Conservation (phyloP, 1,139 yeast species). For the Candida albicans region DNA sequence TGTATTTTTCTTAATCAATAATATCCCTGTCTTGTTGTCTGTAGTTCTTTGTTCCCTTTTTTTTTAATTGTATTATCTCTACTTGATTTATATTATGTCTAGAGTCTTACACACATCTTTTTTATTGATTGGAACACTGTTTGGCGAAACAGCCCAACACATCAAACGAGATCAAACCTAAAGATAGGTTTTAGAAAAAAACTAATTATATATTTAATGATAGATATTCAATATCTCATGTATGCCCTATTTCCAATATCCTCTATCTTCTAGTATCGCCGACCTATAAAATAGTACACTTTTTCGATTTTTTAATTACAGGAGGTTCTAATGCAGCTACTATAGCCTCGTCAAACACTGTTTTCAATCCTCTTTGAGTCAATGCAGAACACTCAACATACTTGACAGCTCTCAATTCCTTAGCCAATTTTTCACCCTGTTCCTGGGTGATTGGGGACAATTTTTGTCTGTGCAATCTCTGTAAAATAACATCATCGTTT, state of each 20-base stretch:
- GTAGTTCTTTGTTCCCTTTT: too few species aligned
- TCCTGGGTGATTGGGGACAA: constrained; percentile 83
- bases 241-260: constrained; percentile 4
- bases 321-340: constrained; percentile 96
- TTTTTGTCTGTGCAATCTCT: constrained; percentile 87
- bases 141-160: too few species aligned
- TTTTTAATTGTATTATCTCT: too few species aligned
- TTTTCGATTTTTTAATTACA: constrained; percentile 76
- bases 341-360: constrained; percentile 95
- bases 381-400: constrained; percentile 98
- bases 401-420: constrained; percentile 90
- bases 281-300: constrained; percentile 65
- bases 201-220: background rate
- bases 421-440: constrained; percentile 89
- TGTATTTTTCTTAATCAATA: too few species aligned
- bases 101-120: too few species aligned
- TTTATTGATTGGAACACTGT: too few species aligned
- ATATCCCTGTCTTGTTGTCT: too few species aligned
- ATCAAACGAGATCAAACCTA: background rate
- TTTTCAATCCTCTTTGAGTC: constrained; percentile 93
- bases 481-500: constrained; percentile 86
- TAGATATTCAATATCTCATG: constrained; percentile 6
- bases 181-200: too few species aligned
- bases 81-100: too few species aligned
- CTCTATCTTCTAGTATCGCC: background rate